A percentile compares a stretch with the other conserved stretches of the same genome.
These are phyloP conservation scores for Skeletonema marinoi DNA, from an alignment of 108 stramenopile species.

Conservation along the genomic window DNA sequence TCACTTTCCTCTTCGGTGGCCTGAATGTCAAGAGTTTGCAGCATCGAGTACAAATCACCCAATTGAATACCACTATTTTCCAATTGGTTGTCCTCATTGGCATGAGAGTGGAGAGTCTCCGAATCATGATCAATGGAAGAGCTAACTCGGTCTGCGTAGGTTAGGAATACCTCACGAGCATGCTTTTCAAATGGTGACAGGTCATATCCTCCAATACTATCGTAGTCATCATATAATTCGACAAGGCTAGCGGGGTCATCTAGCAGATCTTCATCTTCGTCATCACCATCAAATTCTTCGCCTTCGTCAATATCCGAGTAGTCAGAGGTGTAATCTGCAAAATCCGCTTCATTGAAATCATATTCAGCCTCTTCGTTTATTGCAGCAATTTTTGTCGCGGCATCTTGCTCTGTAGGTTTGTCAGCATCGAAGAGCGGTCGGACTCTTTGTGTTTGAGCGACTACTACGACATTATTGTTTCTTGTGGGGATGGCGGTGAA, in stretches of 20 bases:
- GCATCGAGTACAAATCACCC: constrained; percentile 45
- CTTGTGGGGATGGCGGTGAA: background rate
- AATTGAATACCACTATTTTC: constrained; percentile 35
- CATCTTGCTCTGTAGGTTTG: background rate
- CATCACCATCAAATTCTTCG: constrained; percentile 2
- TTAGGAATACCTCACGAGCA: constrained; percentile 48
- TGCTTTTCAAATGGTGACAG: constrained; percentile 46
- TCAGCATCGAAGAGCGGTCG: background rate
- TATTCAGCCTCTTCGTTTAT: constrained; percentile 29
- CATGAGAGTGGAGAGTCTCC: constrained; percentile 16
- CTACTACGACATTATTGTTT: background rate
- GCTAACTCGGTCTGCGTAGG: constrained; percentile 40
- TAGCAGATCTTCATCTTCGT: constrained; percentile 17
- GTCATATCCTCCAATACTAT: constrained; percentile 28
- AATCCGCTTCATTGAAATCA: constrained; percentile 49
- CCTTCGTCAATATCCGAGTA: constrained; percentile 14
- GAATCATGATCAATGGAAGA: constrained; percentile 43
- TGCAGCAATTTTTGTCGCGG: background rate
- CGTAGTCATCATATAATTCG: constrained; percentile 13
- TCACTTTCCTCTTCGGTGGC: constrained; percentile 57
- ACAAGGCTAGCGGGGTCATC: constrained; percentile 6
- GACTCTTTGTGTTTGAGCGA: background rate
- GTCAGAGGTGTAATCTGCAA: constrained; percentile 43
- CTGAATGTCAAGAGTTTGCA: constrained; percentile 58
- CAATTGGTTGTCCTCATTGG: constrained; percentile 16